These are phyloP conservation scores for Graphilbum sp. DNA, from an alignment of 2,329 filamentous ascomycete species.

Conservation along the genomic window DNA sequence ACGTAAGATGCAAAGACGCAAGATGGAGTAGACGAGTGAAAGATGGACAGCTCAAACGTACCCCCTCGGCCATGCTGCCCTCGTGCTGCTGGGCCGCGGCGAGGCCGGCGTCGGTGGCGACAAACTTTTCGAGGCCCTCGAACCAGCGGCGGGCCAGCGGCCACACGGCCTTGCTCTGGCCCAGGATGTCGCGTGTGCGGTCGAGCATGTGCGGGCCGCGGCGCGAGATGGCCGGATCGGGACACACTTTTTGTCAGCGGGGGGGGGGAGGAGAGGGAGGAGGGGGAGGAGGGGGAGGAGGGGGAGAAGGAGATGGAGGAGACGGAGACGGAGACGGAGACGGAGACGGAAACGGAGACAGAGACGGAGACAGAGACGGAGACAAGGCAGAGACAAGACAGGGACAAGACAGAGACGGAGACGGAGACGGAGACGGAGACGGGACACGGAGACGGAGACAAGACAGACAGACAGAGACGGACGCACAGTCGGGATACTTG, in stretches of 20 bases:
- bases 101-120: slow-evolving; percentile 22
- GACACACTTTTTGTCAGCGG: slow-evolving; percentile 19
- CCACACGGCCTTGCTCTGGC: slow-evolving; percentile 31
- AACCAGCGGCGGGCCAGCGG: slow-evolving; percentile 32
- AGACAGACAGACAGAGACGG: background rate
- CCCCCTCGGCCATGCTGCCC: slow-evolving; percentile 31
- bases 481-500: slow-evolving; percentile 19
- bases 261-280: background rate
- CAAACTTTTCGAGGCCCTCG: slow-evolving; percentile 26
- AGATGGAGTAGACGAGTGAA: too few relatives aligned
- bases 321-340: too few relatives aligned
- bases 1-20: too few relatives aligned
- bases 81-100: slow-evolving; percentile 14
- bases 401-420: too few relatives aligned
- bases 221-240: slow-evolving; percentile 19
- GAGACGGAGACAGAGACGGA: too few relatives aligned
- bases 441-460: too few relatives aligned
- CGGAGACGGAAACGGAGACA: too few relatives aligned
- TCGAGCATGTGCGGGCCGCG: slow-evolving; percentile 28
- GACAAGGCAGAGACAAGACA: too few relatives aligned
- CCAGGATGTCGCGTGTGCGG: slow-evolving; percentile 25
- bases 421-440: too few relatives aligned
- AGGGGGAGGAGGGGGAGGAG: too few relatives aligned
- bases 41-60: too few relatives aligned
- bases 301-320: too few relatives aligned